These are phyloP conservation scores for Poa pratensis DNA, from an alignment of 176 grass and related monocot genomes.

Conservation along the genomic window DNA sequence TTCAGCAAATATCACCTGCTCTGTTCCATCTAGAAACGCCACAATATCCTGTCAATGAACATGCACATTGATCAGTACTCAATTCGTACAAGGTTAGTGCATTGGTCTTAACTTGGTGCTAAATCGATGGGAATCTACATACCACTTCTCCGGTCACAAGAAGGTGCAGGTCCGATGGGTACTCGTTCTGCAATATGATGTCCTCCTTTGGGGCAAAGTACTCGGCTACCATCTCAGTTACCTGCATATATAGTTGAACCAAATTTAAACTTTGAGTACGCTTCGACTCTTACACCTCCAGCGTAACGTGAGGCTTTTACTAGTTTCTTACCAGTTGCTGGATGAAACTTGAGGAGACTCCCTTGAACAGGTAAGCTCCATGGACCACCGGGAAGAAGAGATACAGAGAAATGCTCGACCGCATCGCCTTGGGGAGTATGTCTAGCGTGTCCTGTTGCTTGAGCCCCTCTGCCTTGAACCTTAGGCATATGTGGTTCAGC, in stretches of 20 bases:
- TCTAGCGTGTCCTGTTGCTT: conserved; percentile 82
- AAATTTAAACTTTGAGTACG: background rate
- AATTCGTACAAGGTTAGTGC: background rate
- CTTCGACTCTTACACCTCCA: background rate
- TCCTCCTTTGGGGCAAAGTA: conserved; percentile 88
- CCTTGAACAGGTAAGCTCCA: conserved; percentile 72
- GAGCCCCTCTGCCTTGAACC: conserved; percentile 82
- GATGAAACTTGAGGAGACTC: conserved; percentile 81
- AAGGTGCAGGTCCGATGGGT: conserved; percentile 67
- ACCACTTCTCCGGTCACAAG: conserved; percentile 80
- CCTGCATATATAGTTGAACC: background rate
- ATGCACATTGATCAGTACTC: background rate
- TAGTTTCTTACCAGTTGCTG: conserved; percentile 67
- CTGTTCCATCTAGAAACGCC: conserved; percentile 47
- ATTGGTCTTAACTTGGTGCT: background rate
- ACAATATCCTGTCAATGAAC: conserved; percentile 52
- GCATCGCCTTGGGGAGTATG: conserved; percentile 72
- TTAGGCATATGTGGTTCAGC: conserved; percentile 82
- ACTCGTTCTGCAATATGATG: conserved; percentile 81
- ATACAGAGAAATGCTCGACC: conserved; percentile 70
- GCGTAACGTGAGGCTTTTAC: background rate
- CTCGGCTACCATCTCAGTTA: conserved; percentile 59
- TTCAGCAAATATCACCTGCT: conserved; percentile 42
- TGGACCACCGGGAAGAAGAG: conserved; percentile 77
- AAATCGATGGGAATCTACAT: conserved; percentile 3